Conservation (phyloP, 805 yeast species). For the Cyberlindnera sargentensis region DNA sequence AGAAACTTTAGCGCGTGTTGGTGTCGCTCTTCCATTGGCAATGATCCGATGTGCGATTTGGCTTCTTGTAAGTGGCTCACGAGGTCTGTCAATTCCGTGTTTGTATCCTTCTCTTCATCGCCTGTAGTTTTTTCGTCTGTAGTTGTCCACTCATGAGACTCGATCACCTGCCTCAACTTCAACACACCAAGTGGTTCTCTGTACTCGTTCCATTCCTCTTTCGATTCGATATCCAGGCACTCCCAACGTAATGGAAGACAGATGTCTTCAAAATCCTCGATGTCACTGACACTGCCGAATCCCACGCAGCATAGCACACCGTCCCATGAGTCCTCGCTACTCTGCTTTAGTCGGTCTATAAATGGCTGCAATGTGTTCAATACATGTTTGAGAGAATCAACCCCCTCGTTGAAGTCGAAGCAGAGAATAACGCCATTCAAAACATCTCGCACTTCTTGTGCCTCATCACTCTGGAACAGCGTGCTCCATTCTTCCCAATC, state of each 20-base stretch:
- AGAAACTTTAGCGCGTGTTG: conserved; percentile 10
- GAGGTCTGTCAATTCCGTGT: conserved; percentile 8
- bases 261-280: conserved; percentile 31
- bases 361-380: not conserved
- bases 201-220: conserved; percentile 33
- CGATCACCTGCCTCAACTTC: conserved; percentile 39
- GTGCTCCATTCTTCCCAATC: conserved; percentile 27
- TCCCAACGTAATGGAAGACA: conserved; percentile 33
- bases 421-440: conserved; percentile 22
- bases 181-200: conserved; percentile 36
- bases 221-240: conserved; percentile 27
- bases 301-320: conserved; percentile 21
- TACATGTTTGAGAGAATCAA: not conserved
- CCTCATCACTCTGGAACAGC: conserved; percentile 6
- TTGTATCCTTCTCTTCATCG: conserved; percentile 1
- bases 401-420: conserved; percentile 6
- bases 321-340: conserved; percentile 4
- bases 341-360: not conserved
- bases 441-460: conserved; percentile 25
- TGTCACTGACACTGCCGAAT: conserved; percentile 23
- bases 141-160: conserved; percentile 40
- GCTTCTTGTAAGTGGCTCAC: conserved; percentile 4
- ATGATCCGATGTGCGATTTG: conserved; percentile 4
- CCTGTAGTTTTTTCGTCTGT: not conserved
- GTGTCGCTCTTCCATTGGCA: conserved; percentile 6